phyloP scores from a whole-genome alignment of 1,284 basidiomycete species.

The Microbotryum intermedium region DNA sequence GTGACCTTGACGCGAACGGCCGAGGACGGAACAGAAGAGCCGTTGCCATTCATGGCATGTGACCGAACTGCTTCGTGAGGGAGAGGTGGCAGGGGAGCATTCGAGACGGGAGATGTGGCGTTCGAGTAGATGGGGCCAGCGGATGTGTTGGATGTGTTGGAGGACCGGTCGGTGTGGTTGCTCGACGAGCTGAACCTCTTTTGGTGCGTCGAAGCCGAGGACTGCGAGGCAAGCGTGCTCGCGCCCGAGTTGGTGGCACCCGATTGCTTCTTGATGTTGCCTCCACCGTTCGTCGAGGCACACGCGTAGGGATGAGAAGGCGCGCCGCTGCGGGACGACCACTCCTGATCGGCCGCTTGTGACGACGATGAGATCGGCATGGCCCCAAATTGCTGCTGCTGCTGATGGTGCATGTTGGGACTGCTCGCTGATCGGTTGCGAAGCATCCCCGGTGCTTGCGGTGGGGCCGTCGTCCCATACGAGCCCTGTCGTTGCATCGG shows the following conservation, averaged over 20 bases:
- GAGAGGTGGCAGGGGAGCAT: not conserved
- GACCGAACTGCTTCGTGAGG: not conserved
- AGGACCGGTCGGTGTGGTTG: constrained; percentile 29
- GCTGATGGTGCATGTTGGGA: constrained; percentile 43
- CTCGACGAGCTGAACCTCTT: constrained; percentile 30
- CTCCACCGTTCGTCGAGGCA: not conserved
- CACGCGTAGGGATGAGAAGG: not conserved
- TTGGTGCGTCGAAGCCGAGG: constrained; percentile 15
- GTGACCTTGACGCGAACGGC: constrained; percentile 50
- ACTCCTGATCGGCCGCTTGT: too few species aligned
- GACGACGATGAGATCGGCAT: not conserved
- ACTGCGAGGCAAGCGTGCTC: constrained; percentile 21
- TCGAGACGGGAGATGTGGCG: constrained; percentile 8
- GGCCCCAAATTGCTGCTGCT: not conserved
- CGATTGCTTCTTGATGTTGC: not conserved
- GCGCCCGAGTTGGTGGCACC: constrained; percentile 18
- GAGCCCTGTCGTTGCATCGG: constrained; percentile 9
- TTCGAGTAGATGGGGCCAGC: constrained; percentile 5
- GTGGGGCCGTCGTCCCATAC: not conserved
- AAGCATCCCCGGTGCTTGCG: constrained; percentile 34
- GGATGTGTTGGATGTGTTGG: constrained; percentile 26
- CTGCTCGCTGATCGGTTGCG: constrained; percentile 43
- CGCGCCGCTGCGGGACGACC: too few species aligned
- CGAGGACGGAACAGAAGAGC: not conserved
- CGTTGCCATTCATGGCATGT: not conserved